Evolutionary conservation across 2,329 filamentous ascomycete genomes (phyloP).

Genomic region (Penicillium rolfsii): DNA sequence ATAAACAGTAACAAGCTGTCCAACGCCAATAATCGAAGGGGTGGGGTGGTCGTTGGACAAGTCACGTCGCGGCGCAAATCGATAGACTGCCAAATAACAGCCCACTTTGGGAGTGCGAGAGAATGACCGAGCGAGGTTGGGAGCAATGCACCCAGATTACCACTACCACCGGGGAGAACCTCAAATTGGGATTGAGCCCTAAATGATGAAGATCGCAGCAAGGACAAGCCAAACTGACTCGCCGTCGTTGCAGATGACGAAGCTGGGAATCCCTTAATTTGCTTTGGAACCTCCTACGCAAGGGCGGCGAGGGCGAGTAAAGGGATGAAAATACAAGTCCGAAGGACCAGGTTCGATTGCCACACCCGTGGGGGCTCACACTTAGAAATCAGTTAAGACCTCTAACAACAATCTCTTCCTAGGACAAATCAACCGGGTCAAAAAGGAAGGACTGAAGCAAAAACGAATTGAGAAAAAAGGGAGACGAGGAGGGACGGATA

Average conservation of each 20-base stretch:
- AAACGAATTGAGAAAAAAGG: conserved; percentile 11
- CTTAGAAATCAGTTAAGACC: conserved; percentile 20
- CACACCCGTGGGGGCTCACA: conserved; percentile 37
- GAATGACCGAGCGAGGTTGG: conserved; percentile 21
- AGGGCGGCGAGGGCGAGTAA: conserved; percentile 26
- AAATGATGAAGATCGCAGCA: conserved; percentile 29
- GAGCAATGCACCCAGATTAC: conserved; percentile 15
- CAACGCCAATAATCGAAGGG: conserved; percentile 21
- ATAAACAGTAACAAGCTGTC: conserved; percentile 29
- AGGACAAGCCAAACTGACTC: conserved; percentile 23
- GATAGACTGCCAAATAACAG: conserved; percentile 9
- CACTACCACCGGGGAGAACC: neutral
- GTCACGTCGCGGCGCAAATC: conserved; percentile 23
- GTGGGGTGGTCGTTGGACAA: conserved; percentile 12
- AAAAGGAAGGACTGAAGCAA: conserved; percentile 16
- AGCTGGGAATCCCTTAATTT: conserved; percentile 13
- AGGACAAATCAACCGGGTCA: neutral
- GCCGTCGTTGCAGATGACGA: conserved; percentile 22
- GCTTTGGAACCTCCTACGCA: conserved; percentile 25
- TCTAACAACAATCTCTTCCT: neutral
- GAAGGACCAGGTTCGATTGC: conserved; percentile 31
- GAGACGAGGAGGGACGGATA: conserved; percentile 19
- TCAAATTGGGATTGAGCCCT: conserved; percentile 2
- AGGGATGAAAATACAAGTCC: conserved; percentile 17
- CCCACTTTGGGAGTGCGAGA: neutral